These are phyloP conservation scores for Penicillium decumbens DNA, from an alignment of 2,329 filamentous ascomycete species.

Conservation along the genomic window DNA sequence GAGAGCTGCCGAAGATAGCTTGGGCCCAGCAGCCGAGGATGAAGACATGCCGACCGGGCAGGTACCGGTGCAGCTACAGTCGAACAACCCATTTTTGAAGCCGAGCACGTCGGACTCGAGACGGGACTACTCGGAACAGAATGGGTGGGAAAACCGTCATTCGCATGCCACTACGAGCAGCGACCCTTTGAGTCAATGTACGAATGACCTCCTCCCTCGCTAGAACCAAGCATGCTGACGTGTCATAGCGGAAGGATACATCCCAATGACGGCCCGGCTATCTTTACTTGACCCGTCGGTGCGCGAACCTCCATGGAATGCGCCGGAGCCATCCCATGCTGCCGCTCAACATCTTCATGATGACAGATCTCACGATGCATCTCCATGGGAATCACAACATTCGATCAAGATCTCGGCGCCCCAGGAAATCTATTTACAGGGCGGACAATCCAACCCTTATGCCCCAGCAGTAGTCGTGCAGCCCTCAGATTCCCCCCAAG, in stretches of 20 bases:
- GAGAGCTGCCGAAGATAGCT: constrained; percentile 21
- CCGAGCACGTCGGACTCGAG: constrained; percentile 19
- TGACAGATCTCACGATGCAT: constrained; percentile 7
- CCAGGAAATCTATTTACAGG: constrained; percentile 15
- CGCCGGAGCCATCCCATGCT: constrained; percentile 6
- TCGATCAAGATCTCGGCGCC: constrained; percentile 14
- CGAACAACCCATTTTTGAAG: constrained; percentile 41
- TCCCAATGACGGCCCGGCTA: constrained; percentile 39
- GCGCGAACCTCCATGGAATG: constrained; percentile 27
- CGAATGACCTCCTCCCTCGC: background rate
- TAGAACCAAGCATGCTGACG: constrained; percentile 12
- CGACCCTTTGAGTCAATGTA: constrained; percentile 34
- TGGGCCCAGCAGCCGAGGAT: constrained; percentile 11
- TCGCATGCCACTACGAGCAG: constrained; percentile 25
- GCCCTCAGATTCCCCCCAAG: constrained; percentile 3
- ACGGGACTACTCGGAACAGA: constrained; percentile 19
- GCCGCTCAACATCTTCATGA: constrained; percentile 3
- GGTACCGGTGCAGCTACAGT: constrained; percentile 31
- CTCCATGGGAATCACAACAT: constrained; percentile 20
- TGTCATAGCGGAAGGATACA: constrained; percentile 33
- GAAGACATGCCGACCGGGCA: constrained; percentile 20
- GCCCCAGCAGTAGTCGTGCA: constrained; percentile 13
- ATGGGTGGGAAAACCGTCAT: constrained; percentile 17
- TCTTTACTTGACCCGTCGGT: constrained; percentile 33
- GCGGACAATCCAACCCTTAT: constrained; percentile 15